phyloP scores from a whole-genome alignment of 1,284 basidiomycete genomes.

The Hypsizygus ulmarius region DNA sequence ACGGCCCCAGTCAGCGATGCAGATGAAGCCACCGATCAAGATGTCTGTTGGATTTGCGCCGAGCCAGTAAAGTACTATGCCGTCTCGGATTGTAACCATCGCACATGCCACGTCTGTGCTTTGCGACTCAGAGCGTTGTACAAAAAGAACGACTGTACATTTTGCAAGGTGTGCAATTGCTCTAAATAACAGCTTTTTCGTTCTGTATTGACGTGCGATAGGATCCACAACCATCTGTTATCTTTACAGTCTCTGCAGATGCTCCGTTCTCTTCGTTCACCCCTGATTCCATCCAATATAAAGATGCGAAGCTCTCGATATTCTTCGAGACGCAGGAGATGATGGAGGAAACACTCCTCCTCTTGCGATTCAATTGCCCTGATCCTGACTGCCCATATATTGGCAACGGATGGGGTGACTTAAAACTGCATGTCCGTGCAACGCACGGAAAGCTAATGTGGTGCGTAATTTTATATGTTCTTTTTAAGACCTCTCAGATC shows the following conservation, averaged over 20 bases:
- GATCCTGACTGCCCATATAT: constrained; percentile 80
- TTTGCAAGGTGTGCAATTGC: constrained; percentile 76
- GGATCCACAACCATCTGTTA: constrained; percentile 77
- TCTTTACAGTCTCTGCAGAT: constrained; percentile 78
- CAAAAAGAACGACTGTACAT: constrained; percentile 92
- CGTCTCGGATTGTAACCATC: constrained; percentile 85
- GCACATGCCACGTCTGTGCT: constrained; percentile 91
- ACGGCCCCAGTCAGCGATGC: constrained; percentile 9
- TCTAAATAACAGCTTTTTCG: neutral
- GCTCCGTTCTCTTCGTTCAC: constrained; percentile 62
- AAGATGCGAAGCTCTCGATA: constrained; percentile 78
- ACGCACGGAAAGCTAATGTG: constrained; percentile 82
- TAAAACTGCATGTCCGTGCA: constrained; percentile 78
- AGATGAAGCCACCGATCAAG: constrained; percentile 25
- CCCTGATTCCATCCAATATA: constrained; percentile 57
- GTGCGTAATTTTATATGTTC: constrained; percentile 40
- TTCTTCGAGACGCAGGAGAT: constrained; percentile 91
- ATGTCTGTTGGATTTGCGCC: constrained; percentile 92
- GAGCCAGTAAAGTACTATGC: constrained; percentile 92
- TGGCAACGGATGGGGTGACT: constrained; percentile 84
- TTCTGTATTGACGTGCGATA: constrained; percentile 27
- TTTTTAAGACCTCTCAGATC: neutral
- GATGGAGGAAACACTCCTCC: constrained; percentile 92
- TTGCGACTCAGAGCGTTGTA: constrained; percentile 90
- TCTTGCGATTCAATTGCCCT: constrained; percentile 89